Evolutionary conservation across 306 rosid genomes (phyloP), one percentile per base, ranked within the genome.

Genomic region (Fagus sylvatica): DNA sequence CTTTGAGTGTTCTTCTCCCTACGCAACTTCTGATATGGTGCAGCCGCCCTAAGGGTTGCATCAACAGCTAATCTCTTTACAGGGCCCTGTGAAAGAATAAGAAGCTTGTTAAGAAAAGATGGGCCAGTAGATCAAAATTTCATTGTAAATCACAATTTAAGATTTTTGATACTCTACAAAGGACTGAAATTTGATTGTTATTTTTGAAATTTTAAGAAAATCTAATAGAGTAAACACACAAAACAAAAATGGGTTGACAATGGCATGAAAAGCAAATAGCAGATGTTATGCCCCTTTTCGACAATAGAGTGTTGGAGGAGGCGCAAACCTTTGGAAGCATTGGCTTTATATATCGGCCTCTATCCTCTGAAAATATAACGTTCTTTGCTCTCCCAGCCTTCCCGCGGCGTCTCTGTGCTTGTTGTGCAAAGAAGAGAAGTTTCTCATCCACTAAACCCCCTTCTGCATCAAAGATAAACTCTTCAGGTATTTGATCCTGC

Each of bases 321-420:
- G 79, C 30, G 65, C 80, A 34, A 66, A 90, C 98, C 90, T 94
- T 94, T 36, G 98, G 98, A 74, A 94, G 90, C 98, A 94, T 94
- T 77, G 98, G 97, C 81, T 94, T 94, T 73, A 94, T 88, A 79
- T 95, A 95, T 69, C 98, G 86, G 34, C 98, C 98, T 85, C 98
- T 92, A 76, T 95, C 98, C 85, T 95, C 98, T 1, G 98, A 95
- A 88, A 95, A 95, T 43, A 95, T 95, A 55, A 95, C 96, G 86
- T 95, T 95, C 87, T 92, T 95, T n/a, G 98, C 97, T 84, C 98
- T 87, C 54, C 98, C 98, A 72, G 98, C 98, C 88, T 79, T 95
- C 71, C 98, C 98, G 17, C 81, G 90, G 43, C 91, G 90, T 76
- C 93, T 92, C 82, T 95, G 98, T 54, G 98, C 98, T 85, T 92